phyloP scores from a whole-genome alignment of 2,329 filamentous ascomycete species.

The Colletotrichum sp. region DNA sequence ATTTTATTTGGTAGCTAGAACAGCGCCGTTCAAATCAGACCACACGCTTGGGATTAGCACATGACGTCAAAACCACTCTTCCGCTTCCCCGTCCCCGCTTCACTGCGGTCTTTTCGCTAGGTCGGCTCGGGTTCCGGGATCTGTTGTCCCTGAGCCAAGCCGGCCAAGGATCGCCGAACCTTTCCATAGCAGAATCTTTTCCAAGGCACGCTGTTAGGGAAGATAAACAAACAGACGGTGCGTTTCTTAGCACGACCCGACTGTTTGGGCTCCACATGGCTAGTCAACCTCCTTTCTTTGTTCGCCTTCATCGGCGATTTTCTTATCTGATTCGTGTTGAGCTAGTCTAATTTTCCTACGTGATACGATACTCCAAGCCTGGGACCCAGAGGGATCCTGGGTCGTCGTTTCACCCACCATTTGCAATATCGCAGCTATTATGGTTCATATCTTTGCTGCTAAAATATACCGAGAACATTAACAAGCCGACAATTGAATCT shows the following conservation, averaged over 20 bases:
- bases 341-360: not conserved
- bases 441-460: too few relatives aligned
- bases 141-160: not conserved
- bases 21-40: not conserved
- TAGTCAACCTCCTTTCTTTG: not conserved
- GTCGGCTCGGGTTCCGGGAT: not conserved
- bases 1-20: not conserved
- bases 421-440: not conserved
- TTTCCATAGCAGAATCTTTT: not conserved
- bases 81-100: not conserved
- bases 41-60: not conserved
- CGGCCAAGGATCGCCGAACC: not conserved
- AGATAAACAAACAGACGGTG: not conserved
- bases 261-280: not conserved
- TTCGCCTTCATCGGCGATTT: not conserved
- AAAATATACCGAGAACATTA: accelerated
- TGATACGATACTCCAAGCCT: not conserved
- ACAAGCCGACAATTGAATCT: too few relatives aligned
- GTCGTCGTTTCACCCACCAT: not conserved
- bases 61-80: not conserved
- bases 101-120: not conserved
- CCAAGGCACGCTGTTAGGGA: not conserved
- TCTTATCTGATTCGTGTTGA: not conserved
- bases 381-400: accelerated
- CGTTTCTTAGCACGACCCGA: not conserved